Evolutionary conservation across 495 filamentous ascomycete species (phyloP), one percentile per base, ranked within the genome.

Genomic region (Aspergillus sclerotioniger): DNA sequence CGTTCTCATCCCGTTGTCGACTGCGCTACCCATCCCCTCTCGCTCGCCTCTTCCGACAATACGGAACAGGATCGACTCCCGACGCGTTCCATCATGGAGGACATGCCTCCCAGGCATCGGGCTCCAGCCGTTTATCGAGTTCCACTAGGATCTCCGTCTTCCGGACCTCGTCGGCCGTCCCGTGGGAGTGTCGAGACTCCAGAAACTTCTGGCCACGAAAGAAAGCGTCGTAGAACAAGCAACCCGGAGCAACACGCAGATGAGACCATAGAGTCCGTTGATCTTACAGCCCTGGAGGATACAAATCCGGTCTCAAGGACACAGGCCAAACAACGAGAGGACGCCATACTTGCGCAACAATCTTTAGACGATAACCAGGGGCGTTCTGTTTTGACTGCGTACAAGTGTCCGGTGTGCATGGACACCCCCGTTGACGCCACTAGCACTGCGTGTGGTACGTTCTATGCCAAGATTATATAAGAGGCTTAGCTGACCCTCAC

Each of bases 341-440:
- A 79, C 44, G 68, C 76, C 1, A 59, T 82, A 19, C 80, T 75
- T 53, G 76, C 76, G 0, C 83, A 86, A 57, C 67, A 76, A 53
- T 76, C 78, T 28, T 67, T 71, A 13, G 84, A 83, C 35, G 79
- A 80, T 6, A 55, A 59, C 19, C 45, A 59, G 21, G 56, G 57
- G 74, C 79, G 35, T 59, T 80, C 51, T 81, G 80, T 63, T 57
- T 89, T 51, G 74, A 82, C 55, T 70, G 71, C 50, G 74, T 90
- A 58, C 79, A 86, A 61, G 35, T 96, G 91, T 59, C 87, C 92
- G 29, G 90, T 96, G 51, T 96, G 91, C 76, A 87, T 96, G 85
- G 91, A 95, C 53, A 80, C 83, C 41, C 84, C 82, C 3, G 87
- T 79, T 17, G 79, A 88, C 65, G 68, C 92, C 59, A 93, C 89